A percentile compares a stretch with the other conserved stretches of the same genome.
These are phyloP conservation scores for Colletotrichum sp. DNA, from an alignment of 2,329 filamentous ascomycete species.

Conservation along the genomic window DNA sequence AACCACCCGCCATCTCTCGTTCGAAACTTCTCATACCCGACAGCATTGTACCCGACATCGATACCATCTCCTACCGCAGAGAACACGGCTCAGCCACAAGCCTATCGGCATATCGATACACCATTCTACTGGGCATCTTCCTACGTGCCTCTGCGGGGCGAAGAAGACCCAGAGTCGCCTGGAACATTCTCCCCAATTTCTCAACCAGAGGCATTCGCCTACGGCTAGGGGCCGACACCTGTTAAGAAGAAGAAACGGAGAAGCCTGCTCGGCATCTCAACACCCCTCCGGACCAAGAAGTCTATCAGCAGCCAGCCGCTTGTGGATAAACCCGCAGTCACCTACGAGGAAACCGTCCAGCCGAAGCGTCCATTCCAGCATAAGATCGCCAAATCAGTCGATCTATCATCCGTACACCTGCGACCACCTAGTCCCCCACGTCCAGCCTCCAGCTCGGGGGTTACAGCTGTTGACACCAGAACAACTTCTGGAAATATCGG, in stretches of 20 bases:
- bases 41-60: background rate
- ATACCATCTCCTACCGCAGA: background rate
- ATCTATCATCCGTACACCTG: background rate
- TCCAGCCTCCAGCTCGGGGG: conserved; percentile 11
- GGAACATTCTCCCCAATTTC: background rate
- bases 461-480: conserved; percentile 4
- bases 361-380: background rate
- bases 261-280: conserved; percentile 5
- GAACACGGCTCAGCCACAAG: background rate
- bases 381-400: background rate
- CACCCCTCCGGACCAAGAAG: background rate
- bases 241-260: conserved; percentile 9
- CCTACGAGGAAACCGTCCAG: background rate
- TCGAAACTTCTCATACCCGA: conserved; percentile 29
- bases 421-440: background rate
- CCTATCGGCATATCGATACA: background rate
- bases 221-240: conserved; percentile 9
- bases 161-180: background rate
- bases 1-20: background rate
- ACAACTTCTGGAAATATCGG: background rate
- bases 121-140: conserved; percentile 19
- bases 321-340: background rate
- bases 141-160: background rate
- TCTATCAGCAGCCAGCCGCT: background rate
- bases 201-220: conserved; percentile 10